Base-by-base conservation (phyloP, 768 basidiomycete species). In the Amanita rubescens region DNA sequence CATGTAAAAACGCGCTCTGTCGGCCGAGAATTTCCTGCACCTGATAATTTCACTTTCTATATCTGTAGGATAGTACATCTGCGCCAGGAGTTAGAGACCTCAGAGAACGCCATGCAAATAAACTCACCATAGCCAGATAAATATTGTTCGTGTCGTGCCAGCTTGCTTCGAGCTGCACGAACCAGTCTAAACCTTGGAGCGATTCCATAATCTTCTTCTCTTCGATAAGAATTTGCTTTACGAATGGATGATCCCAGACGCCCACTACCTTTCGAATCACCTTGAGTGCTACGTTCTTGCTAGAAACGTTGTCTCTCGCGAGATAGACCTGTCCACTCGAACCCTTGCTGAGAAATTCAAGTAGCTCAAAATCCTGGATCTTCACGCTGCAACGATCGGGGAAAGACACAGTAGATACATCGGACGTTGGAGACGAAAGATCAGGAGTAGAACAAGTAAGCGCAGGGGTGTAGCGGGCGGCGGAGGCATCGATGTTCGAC, bases 1-100 rank as follows among this genome's bases (percentile, higher is more conserved):
- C 49, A 66, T 67, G 41, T 71, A 71, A 32, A 71, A 68, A 20
- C 63, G 62, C 19, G 67, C 65, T 15, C 61, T 55, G n/a, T 50
- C 37, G 5, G 60, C 54, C 3, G 59, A 58, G n/a, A 69, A 60
- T 2, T 49, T 56, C 15, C 57, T 60, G 25, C 64, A 64, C 3
- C 64, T 57, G 30, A 63, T 59, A 38, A 71, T 61, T 49, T 69
- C 67, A 32, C 59, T 59, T 33, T 67, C 66, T 12, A 71, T 45
- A 53, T 67, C 67, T 8, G 63, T 67, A 5, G 65, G 64, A 46
- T 66, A 64, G 7, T 61, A 51, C 5, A 62, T 58, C 68, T 69
- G 48, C 15, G 46, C 49, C 1, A 7, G n/a, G 11, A 17, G 8
- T 14, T 34, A 22, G 30, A 17, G 2, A 8, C 38, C 17, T 9